These are phyloP conservation scores for Psilocybe tampanensis DNA, from an alignment of 768 basidiomycete genomes.

Conservation along the genomic window DNA sequence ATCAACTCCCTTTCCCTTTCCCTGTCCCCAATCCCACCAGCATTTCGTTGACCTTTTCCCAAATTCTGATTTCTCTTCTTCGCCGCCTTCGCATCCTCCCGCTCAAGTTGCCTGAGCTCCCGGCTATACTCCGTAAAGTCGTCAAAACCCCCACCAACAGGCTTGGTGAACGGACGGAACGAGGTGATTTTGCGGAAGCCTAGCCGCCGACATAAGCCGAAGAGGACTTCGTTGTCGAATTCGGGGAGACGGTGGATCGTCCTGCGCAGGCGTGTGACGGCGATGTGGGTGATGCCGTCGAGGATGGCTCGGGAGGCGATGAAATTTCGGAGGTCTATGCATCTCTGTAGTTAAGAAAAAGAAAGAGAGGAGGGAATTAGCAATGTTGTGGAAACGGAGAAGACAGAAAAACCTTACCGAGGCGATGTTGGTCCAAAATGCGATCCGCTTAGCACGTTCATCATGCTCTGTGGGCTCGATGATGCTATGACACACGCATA, in stretches of 20 bases:
- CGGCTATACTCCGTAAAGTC: not conserved
- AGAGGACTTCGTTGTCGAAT: not conserved
- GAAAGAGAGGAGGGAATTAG: not conserved
- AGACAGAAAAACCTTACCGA: constrained; percentile 29
- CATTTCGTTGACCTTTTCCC: too few species aligned
- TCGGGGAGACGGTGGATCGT: constrained; percentile 25
- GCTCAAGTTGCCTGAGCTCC: too few species aligned
- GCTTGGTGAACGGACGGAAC: not conserved
- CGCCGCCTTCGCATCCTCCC: too few species aligned
- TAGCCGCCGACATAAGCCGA: not conserved
- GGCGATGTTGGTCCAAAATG: constrained; percentile 50
- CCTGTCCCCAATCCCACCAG: too few species aligned
- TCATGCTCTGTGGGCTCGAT: constrained; percentile 18
- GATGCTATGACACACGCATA: constrained; percentile 42
- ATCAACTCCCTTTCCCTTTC: too few species aligned
- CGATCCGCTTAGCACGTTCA: constrained; percentile 31
- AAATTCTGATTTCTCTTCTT: too few species aligned
- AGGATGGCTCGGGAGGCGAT: constrained; percentile 43
- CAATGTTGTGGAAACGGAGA: not conserved
- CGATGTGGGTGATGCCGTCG: constrained; percentile 40
- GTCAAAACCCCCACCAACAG: too few species aligned
- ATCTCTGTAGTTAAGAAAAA: constrained; percentile 37
- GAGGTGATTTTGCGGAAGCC: not conserved
- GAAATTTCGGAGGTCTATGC: constrained; percentile 48
- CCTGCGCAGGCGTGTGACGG: constrained; percentile 37